phyloP scores from a whole-genome alignment of 2,329 filamentous ascomycete species.

The Diaporthe batatas region DNA sequence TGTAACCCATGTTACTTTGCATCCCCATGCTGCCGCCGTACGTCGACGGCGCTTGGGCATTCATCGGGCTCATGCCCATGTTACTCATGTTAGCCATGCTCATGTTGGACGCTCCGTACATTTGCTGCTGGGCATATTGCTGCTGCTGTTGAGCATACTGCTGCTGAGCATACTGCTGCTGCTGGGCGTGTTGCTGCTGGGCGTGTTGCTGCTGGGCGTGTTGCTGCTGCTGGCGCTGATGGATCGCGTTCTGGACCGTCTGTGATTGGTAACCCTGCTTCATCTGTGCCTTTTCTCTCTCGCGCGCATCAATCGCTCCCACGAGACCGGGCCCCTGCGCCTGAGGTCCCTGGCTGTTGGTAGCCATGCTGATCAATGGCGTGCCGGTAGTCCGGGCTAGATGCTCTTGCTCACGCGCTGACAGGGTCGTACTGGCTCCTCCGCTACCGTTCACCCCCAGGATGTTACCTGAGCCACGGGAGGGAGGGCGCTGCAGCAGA shows the following conservation, averaged over 20 bases:
- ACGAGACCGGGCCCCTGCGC: conserved; percentile 74
- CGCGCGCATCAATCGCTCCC: conserved; percentile 82
- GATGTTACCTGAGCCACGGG: conserved; percentile 68
- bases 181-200: too few relatives aligned
- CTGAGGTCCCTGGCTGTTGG: conserved; percentile 59
- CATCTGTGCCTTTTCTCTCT: conserved; percentile 81
- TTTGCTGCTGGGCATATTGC: conserved; percentile 50
- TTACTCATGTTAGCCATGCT: conserved; percentile 51
- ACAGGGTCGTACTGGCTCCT: conserved; percentile 70
- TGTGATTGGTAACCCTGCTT: conserved; percentile 77
- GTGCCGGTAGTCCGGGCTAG: conserved; percentile 85
- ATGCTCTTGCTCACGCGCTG: conserved; percentile 89
- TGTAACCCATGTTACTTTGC: conserved; percentile 39
- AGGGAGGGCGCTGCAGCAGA: conserved; percentile 66
- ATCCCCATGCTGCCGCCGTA: conserved; percentile 45
- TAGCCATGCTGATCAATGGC: conserved; percentile 78
- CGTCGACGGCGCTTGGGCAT: conserved; percentile 47
- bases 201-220: too few relatives aligned
- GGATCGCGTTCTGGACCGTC: conserved; percentile 80
- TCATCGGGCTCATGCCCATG: conserved; percentile 46
- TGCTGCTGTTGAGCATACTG: conserved; percentile 52
- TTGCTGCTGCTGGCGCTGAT: conserved; percentile 68
- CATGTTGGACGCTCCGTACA: conserved; percentile 48
- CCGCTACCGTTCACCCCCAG: conserved; percentile 62
- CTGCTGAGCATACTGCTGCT: conserved; percentile 54